These are phyloP conservation scores for Ehretia macrophylla DNA, from an alignment of 257 asterid genomes.

Conservation along the genomic window DNA sequence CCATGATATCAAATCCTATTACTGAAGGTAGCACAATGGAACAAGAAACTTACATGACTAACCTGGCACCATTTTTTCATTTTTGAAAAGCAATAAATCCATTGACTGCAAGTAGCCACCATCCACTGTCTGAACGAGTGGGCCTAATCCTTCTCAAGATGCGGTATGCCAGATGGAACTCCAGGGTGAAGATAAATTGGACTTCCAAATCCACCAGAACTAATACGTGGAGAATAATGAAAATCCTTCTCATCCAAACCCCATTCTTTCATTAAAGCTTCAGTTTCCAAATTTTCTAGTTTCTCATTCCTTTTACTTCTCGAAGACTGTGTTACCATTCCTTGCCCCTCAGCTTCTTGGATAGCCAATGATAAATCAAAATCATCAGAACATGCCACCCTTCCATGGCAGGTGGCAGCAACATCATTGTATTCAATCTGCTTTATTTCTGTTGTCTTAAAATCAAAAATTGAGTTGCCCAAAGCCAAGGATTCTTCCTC, in stretches of 20 bases:
- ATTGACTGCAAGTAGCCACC: slow-evolving; percentile 69
- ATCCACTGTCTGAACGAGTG: slow-evolving; percentile 31
- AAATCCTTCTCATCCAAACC: slow-evolving; percentile 63
- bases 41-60: slow-evolving; percentile 66
- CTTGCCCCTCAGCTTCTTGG: slow-evolving; percentile 37
- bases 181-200: slow-evolving; percentile 61
- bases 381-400: slow-evolving; percentile 39
- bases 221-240: slow-evolving; percentile 45
- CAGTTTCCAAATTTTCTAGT: slow-evolving; percentile 80
- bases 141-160: slow-evolving; percentile 68
- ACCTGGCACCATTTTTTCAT: slow-evolving; percentile 61
- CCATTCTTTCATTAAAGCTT: slow-evolving; percentile 70
- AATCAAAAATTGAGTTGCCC: slow-evolving; percentile 23
- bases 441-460: slow-evolving; percentile 28
- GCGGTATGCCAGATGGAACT: slow-evolving; percentile 44
- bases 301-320: slow-evolving; percentile 52
- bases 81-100: slow-evolving; percentile 60
- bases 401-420: slow-evolving; percentile 20
- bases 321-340: slow-evolving; percentile 28
- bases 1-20: slow-evolving; percentile 55
- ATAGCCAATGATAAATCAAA: slow-evolving; percentile 47
- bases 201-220: slow-evolving; percentile 87
- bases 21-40: slow-evolving; percentile 62
- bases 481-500: slow-evolving; percentile 31
- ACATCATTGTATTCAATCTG: slow-evolving; percentile 18